phyloP scores from a whole-genome alignment of 2,329 filamentous ascomycete species.

The Xylariaceae sp. region DNA sequence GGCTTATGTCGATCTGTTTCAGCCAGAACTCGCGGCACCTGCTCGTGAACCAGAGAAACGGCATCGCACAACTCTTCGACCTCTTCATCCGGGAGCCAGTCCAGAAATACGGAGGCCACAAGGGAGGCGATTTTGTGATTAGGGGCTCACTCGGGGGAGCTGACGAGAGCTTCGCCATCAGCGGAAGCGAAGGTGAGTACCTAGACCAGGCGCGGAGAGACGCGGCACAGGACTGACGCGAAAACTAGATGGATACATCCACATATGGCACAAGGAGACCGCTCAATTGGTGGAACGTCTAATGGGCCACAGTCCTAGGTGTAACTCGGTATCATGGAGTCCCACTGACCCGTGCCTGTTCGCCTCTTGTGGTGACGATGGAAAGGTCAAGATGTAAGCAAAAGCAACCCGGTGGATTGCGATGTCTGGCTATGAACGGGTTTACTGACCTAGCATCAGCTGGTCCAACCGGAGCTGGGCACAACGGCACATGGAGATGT shows the following conservation, averaged over 20 bases:
- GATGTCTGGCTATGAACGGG: too few species aligned
- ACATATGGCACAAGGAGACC: constrained; percentile 86
- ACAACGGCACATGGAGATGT: too few species aligned
- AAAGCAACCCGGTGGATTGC: too few species aligned
- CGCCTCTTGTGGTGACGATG: constrained; percentile 86
- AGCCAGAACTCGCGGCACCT: constrained; percentile 74
- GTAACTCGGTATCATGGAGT: constrained; percentile 87
- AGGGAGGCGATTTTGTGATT: constrained; percentile 71
- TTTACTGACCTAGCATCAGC: too few species aligned
- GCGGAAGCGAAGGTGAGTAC: constrained; percentile 75
- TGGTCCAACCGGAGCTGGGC: too few species aligned
- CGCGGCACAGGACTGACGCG: constrained; percentile 5
- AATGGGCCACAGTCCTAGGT: constrained; percentile 65
- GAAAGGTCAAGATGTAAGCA: constrained; percentile 76
- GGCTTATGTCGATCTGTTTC: constrained; percentile 72
- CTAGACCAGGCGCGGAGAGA: neutral
- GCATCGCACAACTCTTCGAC: constrained; percentile 71
- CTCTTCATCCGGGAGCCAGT: constrained; percentile 64
- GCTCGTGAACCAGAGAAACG: constrained; percentile 73
- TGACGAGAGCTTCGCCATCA: constrained; percentile 83
- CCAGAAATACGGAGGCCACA: constrained; percentile 67
- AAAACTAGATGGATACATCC: constrained; percentile 54
- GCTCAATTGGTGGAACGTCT: constrained; percentile 69
- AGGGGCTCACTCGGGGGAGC: constrained; percentile 81
- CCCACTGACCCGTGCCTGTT: constrained; percentile 76